phyloP scores from a whole-genome alignment of 129 eudicot species.

The Ambrosia artemisiifolia region DNA sequence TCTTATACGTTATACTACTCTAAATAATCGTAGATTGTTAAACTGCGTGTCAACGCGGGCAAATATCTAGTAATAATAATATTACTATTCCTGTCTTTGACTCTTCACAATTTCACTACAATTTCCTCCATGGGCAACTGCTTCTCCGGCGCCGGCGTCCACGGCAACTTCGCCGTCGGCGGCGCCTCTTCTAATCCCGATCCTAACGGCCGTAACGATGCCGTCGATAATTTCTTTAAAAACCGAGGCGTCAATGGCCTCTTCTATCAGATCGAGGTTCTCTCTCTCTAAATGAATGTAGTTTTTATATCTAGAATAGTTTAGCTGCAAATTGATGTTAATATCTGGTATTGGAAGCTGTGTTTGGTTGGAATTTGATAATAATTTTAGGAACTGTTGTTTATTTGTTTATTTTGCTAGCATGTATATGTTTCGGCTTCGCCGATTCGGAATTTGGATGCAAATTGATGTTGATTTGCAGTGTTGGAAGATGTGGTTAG shows the following conservation, averaged over 20 bases:
- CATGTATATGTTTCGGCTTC: not conserved
- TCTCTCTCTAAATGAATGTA: not conserved
- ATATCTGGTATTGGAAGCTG: not conserved
- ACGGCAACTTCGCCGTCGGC: constrained; percentile 66
- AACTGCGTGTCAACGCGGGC: too few species aligned
- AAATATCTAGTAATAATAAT: too few species aligned
- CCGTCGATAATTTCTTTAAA: constrained; percentile 62
- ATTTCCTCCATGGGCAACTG: constrained; percentile 68
- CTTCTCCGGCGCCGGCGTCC: constrained; percentile 61
- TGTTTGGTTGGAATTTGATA: not conserved
- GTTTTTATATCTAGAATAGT: too few species aligned
- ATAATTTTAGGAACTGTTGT: not conserved
- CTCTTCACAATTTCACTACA: constrained; percentile 7
- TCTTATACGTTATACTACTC: too few species aligned
- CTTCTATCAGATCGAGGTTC: constrained; percentile 90
- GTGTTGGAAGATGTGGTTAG: not conserved
- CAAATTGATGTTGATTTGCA: not conserved
- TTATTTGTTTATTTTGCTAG: not conserved
- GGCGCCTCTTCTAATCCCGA: constrained; percentile 43
- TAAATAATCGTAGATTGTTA: too few species aligned
- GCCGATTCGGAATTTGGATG: too few species aligned
- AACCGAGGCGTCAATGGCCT: constrained; percentile 64
- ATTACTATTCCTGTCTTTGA: not conserved
- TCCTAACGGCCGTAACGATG: constrained; percentile 55
- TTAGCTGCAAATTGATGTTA: not conserved